Evolutionary conservation across 495 filamentous ascomycete species (phyloP), one percentile per base, ranked within the genome.

Genomic region (Bathelium albidoporum): DNA sequence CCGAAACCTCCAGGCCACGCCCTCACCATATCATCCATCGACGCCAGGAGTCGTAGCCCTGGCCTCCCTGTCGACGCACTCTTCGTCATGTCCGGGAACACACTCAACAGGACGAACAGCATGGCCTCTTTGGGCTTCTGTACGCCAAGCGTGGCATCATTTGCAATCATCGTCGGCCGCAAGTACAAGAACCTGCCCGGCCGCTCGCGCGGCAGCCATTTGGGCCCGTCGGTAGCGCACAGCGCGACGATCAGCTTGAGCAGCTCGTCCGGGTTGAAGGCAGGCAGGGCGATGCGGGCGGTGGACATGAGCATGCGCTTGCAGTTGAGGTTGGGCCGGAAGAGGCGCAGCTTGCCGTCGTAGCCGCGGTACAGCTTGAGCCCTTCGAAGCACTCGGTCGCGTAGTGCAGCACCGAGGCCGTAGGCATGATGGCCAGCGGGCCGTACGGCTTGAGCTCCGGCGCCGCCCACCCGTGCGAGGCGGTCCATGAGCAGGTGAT

Each of bases 1-100:
- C 91, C 91, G 70, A 93, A 94, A 31, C 91, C 91, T 43, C 91
- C 91, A 31, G 91, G 91, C 91, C 91, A 96, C 18, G 91, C 91
- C 53, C 92, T 86, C 62, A 94, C 83, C 74, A 83, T 87, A 71
- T 94, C 86, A 58, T 90, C 85, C 43, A 78, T 75, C 49, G 83
- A 88, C 2, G 90, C 91, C 65, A 93, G 84, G 29, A 97, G 85
- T 68, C 82, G 86, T 77, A 96, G 34, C 7, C 69, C 69, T 1
- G 59, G 32, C 49, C 36, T 63, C 0, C 62, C 62, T 2, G 67
- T 77, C 72, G 16, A 77, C 70, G 43, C 81, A 78, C 32, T 80
- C 73, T 67, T 83, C 79, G 62, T 86, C 66, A 71, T 70, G 32
- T 73, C 65, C 2, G 91, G 88, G 82, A 95, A 94, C 65, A 81